Percentiles rank a stretch among this genome's conserved stretches.
Conservation (phyloP, 768 basidiomycete genomes). For the Rhodotorula kratochvilovae region DNA sequence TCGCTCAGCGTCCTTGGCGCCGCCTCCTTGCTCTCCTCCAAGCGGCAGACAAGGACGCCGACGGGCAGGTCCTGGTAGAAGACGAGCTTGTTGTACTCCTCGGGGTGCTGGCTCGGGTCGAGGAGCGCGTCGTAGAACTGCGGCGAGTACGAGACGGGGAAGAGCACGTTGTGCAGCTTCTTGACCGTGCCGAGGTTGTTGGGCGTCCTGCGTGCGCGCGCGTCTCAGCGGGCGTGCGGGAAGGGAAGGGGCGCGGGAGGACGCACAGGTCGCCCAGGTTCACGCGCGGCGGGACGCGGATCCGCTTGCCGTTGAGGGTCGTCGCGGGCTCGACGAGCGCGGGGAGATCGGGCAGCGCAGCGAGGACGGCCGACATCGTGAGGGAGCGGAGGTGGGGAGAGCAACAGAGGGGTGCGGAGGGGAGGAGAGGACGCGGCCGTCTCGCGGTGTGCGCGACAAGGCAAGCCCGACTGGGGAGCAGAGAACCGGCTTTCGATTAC, state of each 20-base stretch:
- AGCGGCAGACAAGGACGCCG: constrained; percentile 77
- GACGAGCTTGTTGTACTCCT: constrained; percentile 84
- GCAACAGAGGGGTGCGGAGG: not conserved
- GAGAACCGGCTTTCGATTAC: too few relatives aligned
- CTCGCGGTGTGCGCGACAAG: too few relatives aligned
- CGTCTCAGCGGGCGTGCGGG: not conserved
- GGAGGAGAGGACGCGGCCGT: not conserved
- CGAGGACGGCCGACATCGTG: constrained; percentile 16
- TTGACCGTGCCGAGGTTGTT: constrained; percentile 80
- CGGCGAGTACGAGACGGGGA: constrained; percentile 83
- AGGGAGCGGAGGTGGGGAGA: not conserved
- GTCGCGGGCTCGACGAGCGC: constrained; percentile 18
- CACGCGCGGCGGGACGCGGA: constrained; percentile 38
- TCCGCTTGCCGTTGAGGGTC: constrained; percentile 31
- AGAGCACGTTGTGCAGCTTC: constrained; percentile 60
- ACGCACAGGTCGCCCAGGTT: constrained; percentile 36
- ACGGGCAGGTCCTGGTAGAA: constrained; percentile 92
- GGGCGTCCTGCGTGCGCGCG: constrained; percentile 41
- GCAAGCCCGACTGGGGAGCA: too few relatives aligned
- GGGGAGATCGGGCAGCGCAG: constrained; percentile 20
- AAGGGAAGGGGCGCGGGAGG: not conserved
- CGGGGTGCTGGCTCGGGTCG: constrained; percentile 54
- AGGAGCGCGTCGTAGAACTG: constrained; percentile 80
- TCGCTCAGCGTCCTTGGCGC: constrained; percentile 48
- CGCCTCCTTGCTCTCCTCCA: constrained; percentile 54